Evolutionary conservation across 2,329 filamentous ascomycete genomes (phyloP).

Genomic region (Aspergillus carbonarius): DNA sequence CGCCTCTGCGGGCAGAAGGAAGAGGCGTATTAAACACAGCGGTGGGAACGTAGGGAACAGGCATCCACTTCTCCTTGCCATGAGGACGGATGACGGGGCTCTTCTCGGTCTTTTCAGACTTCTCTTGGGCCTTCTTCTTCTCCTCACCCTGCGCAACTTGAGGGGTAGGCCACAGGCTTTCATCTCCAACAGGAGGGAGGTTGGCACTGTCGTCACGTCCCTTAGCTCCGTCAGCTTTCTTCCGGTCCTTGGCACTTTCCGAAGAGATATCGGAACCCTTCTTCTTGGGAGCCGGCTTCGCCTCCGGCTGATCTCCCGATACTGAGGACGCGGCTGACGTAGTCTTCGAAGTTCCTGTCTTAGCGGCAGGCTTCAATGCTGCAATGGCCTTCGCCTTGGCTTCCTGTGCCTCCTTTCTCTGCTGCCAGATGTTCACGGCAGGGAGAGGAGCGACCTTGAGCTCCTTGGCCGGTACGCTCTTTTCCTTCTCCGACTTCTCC

Average conservation of each 20-base stretch:
- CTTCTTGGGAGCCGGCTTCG: constrained; percentile 42
- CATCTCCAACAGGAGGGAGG: constrained; percentile 71
- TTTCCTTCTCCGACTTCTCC: constrained; percentile 61
- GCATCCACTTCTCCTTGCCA: constrained; percentile 81
- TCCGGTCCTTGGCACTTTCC: constrained; percentile 35
- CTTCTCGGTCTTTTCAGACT: constrained; percentile 59
- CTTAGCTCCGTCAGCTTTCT: constrained; percentile 44
- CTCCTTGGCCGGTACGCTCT: constrained; percentile 58
- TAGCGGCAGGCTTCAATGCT: constrained; percentile 25
- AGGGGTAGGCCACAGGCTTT: constrained; percentile 85
- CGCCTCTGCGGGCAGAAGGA: constrained; percentile 52
- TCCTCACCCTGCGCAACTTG: constrained; percentile 75
- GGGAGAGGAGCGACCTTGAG: constrained; percentile 81
- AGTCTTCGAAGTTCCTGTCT: constrained; percentile 27
- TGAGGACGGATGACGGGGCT: constrained; percentile 55
- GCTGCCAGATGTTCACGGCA: constrained; percentile 82
- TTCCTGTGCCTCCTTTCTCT: constrained; percentile 68
- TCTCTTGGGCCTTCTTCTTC: constrained; percentile 69
- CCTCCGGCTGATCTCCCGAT: constrained; percentile 40
- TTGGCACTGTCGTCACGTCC: constrained; percentile 39
- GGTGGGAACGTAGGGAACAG: constrained; percentile 76
- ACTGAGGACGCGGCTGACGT: constrained; percentile 27
- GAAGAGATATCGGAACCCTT: constrained; percentile 34
- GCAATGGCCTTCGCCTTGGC: constrained; percentile 47
- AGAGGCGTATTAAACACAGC: constrained; percentile 86